Evolutionary conservation across 225 moss, liverwort and hornwort species (phyloP), one percentile per base, ranked within the genome.

Genomic region (Ulota crispa): DNA sequence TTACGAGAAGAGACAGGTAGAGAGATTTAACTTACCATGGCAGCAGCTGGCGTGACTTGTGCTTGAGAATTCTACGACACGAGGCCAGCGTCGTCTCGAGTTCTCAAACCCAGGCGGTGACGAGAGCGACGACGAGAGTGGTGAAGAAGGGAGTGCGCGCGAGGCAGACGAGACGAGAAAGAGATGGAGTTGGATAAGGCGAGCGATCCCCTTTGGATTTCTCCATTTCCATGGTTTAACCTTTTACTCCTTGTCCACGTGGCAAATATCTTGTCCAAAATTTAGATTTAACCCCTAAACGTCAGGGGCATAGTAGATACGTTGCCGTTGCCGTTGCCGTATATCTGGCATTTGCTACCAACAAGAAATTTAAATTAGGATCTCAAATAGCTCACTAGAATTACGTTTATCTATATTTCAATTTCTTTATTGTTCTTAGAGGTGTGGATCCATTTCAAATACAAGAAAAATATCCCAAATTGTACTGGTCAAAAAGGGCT

Each of bases 181-280:
- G 80, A 42, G 64, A 16, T 45, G 80, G 41, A 53, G 55, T 9
- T 66, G 81, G 81, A 81, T 81, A 81, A 74, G 81, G 65, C 28
- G 54, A 65, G 41, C 65, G 64, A 74, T 73, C 18, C 41, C 28
- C 55, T n/a, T 39, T 2, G 55, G 64, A 73, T 81, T 73, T 52
- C 73, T 27, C 6, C 24, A 34, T 57, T 55, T n/a, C 4, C 4
- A 4, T 7, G 1, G 2, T 50, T 6, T 3, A 14, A 2, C 1
- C 26, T 57, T 57, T 16, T n/a, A 2, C 26, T n/a, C 2, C 4
- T 50, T 64, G 27, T 72, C 72, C 52, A 63, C 62, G 20, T 50
- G 71, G 26, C 19, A 71, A 80, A 70, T 34, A 62, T 70, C 71
- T 72, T 20, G 54, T 67, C 16, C 64, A 63, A 64, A 32, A 18